Percentiles rank a stretch among this genome's conserved stretches.
These are phyloP conservation scores for Xeromyces bisporus DNA, from an alignment of 495 filamentous ascomycete genomes.

Conservation along the genomic window DNA sequence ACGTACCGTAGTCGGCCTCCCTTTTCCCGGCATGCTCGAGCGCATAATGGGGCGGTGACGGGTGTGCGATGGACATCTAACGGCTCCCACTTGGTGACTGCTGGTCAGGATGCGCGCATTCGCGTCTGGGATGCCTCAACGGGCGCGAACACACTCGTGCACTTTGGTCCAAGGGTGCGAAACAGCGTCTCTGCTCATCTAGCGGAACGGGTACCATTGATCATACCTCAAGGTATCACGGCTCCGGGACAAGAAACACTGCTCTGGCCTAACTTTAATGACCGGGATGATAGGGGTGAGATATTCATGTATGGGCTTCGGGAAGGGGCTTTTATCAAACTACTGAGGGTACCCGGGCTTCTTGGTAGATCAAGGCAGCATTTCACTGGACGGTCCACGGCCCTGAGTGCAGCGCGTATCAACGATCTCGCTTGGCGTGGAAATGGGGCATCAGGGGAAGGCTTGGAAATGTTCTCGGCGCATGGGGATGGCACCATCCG, in stretches of 20 bases:
- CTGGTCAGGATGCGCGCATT: constrained; percentile 66
- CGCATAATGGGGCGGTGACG: constrained; percentile 66
- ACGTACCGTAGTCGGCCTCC: constrained; percentile 26
- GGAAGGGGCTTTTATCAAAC: constrained; percentile 54
- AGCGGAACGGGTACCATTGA: constrained; percentile 42
- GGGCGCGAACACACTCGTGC: constrained; percentile 67
- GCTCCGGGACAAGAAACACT: constrained; percentile 41
- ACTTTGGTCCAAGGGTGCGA: constrained; percentile 62
- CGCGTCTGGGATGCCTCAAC: constrained; percentile 68
- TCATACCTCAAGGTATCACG: constrained; percentile 37
- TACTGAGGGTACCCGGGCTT: constrained; percentile 44
- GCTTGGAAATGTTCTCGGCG: constrained; percentile 33
- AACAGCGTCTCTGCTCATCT: constrained; percentile 41
- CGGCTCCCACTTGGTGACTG: constrained; percentile 54
- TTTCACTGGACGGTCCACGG: constrained; percentile 14
- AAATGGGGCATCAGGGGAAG: constrained; percentile 27
- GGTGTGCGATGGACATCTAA: constrained; percentile 69
- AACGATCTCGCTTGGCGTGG: constrained; percentile 58
- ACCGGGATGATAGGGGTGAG: constrained; percentile 37
- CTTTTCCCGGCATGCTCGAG: constrained; percentile 33
- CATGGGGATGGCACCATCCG: constrained; percentile 36
- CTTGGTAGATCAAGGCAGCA: constrained; percentile 17
- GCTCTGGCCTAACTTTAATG: constrained; percentile 56
- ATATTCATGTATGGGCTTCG: constrained; percentile 61
- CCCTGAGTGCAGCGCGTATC: constrained; percentile 37